Evolutionary conservation across 768 basidiomycete species (phyloP), one percentile per base, ranked within the genome.

Genomic region (Exidia glandulosa): DNA sequence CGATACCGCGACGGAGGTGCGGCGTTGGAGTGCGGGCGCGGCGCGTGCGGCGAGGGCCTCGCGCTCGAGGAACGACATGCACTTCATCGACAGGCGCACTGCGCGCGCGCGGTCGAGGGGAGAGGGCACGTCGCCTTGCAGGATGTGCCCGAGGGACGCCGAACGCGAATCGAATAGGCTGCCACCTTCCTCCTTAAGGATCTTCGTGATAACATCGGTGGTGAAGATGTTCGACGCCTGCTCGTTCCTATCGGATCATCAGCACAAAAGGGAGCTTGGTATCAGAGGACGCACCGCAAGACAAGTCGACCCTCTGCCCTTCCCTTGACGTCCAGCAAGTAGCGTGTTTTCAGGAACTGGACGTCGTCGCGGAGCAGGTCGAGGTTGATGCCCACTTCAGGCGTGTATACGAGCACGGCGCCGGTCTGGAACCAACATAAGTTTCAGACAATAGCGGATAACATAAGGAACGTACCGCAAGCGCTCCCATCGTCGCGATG

Each of bases 81-180:
- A 95, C 66, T 90, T 87, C 63, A 95, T 77, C 7, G 95, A 85
- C 48, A 97, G 81, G 32, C 96, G 87, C 6, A 88, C 86, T 2
- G 92, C 96, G 30, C 92, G 88, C 0, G 88, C 85, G 57, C 95
- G 90, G 74, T 98, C 96, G 66, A 90, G 80, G 0, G 96, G 96
- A 0, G 95, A 96, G 3, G 96, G 96, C 19, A 92, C 85, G 2
- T 94, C 94, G 7, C 96, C 96, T 68, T 99, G 96, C 2, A 99
- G 76, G 3, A 94, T 98, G 75, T 99, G 96, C 16, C 96, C 96
- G 23, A 99, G 83, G 1, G 92, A 88, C n/a, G 95, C 96, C 23
- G 85, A 89, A 55, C 96, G 87, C 23, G 96, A 85, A 74, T 99
- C 96, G 69, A 98, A 99, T 27, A 97, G 77, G 4, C 78, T 63